Evolutionary conservation across 179 eudicot genomes (phyloP).

Genomic region (Silene vulgaris): DNA sequence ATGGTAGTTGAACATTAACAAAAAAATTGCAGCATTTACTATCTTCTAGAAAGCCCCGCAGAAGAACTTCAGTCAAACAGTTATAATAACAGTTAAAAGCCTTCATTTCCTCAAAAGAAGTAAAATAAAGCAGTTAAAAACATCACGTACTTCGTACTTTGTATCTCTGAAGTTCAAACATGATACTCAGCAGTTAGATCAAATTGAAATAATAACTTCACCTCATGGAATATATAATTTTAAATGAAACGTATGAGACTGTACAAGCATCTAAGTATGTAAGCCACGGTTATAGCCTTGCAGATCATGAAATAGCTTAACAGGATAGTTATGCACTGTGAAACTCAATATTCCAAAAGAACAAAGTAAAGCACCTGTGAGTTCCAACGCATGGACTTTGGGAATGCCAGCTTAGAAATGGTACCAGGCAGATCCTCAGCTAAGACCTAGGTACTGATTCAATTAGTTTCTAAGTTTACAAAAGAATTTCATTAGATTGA

Average conservation of each 20-base stretch:
- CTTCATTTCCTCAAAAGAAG: too few relatives aligned
- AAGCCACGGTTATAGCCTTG: not conserved
- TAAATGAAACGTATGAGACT: not conserved
- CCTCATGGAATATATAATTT: not conserved
- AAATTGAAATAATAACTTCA: not conserved
- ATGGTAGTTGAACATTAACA: not conserved
- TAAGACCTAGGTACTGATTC: conserved; percentile 51
- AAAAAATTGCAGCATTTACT: not conserved
- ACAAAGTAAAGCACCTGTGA: conserved; percentile 55
- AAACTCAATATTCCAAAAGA: not conserved
- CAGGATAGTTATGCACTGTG: not conserved
- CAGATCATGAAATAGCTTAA: not conserved
- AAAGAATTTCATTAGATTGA: conserved; percentile 7
- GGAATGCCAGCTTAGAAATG: conserved; percentile 70
- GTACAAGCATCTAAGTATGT: not conserved
- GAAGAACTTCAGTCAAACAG: too few relatives aligned
- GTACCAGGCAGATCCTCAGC: conserved; percentile 80
- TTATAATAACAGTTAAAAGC: too few relatives aligned
- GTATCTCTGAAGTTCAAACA: not conserved
- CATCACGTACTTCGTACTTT: not conserved
- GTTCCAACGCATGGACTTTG: conserved; percentile 99
- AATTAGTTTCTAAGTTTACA: conserved; percentile 12
- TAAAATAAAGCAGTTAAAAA: not conserved
- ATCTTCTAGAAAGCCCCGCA: not conserved
- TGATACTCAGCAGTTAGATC: not conserved